Evolutionary conservation across 352 stramenopile genomes (phyloP), one percentile per base, ranked within the genome.

Genomic region (Phytophthora hibernalis): DNA sequence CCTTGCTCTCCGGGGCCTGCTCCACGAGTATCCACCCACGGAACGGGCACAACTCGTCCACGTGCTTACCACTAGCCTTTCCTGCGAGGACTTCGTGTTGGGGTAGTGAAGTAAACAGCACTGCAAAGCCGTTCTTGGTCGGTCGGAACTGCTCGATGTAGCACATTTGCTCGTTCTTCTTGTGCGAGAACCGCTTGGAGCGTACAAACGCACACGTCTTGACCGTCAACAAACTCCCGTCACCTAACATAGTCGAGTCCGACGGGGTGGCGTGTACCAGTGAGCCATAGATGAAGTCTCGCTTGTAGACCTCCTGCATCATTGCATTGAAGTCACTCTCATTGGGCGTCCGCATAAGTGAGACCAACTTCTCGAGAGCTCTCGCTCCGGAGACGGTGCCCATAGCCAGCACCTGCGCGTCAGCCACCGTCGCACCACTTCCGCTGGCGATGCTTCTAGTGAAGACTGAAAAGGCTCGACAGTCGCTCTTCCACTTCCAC

Each of bases 231-330:
- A 70, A 43, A 9, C 54, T 65, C 15, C 42, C 54, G 40, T 70
- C 56, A 0, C 43, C 55, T 8, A 48, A 30, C 24, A 24, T 26
- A 1, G 50, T 54, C 3, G 55, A 48, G 21, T 63, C 28, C 0
- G 49, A 65, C 0, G 55, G 31, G 10, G 58, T 48, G 7, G 71
- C 42, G 37, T 81, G 64, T 10, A 79, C 75, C 52, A 86, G n/a
- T 1, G 75, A 79, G 2, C 78, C 76, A 52, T 81, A 82, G 55
- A 86, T 82, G 37, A 84, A 86, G 31, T 82, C 61, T 0, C 68
- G 52, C 49, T 77, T 68, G 70, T 77, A 82, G 4, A 84, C 26
- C 6, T 65, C 35, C 21, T 72, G 66, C 76, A 86, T 84, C n/a
- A 74, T 28, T 1, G 40, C 50, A 44, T 83, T 83, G 48, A 68